Percentiles rank a stretch among this genome's conserved stretches.
Evolutionary conservation across 371 early-diverging fungal genomes (phyloP).

Genomic region (Syncephalastrum racemosum): DNA sequence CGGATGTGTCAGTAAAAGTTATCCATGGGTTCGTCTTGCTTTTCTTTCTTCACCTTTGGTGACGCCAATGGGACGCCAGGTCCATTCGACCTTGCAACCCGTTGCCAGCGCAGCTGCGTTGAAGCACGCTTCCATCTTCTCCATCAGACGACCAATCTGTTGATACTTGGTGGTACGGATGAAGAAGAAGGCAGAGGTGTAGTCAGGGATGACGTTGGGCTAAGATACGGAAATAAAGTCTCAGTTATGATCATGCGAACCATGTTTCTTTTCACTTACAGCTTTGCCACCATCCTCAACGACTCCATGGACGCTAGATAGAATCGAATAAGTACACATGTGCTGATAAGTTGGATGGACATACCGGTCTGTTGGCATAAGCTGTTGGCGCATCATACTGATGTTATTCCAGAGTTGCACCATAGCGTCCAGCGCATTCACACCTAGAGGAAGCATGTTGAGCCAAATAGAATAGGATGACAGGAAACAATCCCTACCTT

Average conservation of each 20-base stretch:
- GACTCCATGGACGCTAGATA: slow-evolving; percentile 63
- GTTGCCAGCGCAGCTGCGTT: slow-evolving; percentile 72
- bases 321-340: background rate
- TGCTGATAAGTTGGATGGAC: background rate
- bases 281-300: slow-evolving; percentile 49
- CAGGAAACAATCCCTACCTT: slow-evolving; percentile 33
- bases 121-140: slow-evolving; percentile 57
- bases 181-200: slow-evolving; percentile 59
- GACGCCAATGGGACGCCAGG: slow-evolving; percentile 50
- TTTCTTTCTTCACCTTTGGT: slow-evolving; percentile 29
- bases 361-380: slow-evolving; percentile 46
- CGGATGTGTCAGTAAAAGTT: background rate
- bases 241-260: background rate
- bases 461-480: too few species aligned
- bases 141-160: slow-evolving; percentile 51
- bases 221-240: slow-evolving; percentile 35
- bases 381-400: slow-evolving; percentile 68
- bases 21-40: background rate
- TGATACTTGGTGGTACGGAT: slow-evolving; percentile 56
- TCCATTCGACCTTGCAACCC: slow-evolving; percentile 68
- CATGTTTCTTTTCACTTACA: slow-evolving; percentile 61
- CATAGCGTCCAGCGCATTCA: slow-evolving; percentile 72
- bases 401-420: slow-evolving; percentile 54
- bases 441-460: slow-evolving; percentile 13
- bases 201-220: slow-evolving; percentile 63